Conservation (phyloP, 139 green algal species). For the Chlorella vulgaris region DNA sequence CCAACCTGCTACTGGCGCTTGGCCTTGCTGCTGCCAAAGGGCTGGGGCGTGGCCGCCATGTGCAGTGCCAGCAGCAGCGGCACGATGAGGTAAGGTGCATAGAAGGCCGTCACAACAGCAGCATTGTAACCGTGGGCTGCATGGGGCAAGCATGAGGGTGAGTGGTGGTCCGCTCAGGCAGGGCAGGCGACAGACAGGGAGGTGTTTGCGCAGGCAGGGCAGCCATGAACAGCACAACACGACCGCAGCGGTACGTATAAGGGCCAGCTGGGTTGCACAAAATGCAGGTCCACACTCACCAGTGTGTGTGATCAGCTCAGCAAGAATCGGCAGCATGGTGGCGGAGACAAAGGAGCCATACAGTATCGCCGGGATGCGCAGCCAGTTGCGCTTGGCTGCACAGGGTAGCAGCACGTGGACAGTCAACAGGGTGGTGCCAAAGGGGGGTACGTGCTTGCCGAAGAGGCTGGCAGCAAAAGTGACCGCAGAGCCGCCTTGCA, state of each 20-base stretch:
- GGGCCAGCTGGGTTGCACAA: too few species aligned
- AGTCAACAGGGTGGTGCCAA: too few species aligned
- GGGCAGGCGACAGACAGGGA: background rate
- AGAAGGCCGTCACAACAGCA: conserved; percentile 47
- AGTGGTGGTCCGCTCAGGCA: background rate
- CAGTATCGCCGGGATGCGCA: conserved; percentile 72
- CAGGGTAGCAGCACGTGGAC: background rate
- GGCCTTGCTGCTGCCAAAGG: conserved; percentile 43
- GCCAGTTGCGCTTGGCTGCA: conserved; percentile 60
- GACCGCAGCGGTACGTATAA: too few species aligned
- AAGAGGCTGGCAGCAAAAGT: too few species aligned
- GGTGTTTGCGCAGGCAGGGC: background rate
- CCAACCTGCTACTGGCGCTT: conserved; percentile 17
- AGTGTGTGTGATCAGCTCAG: conserved; percentile 44
- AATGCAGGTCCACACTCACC: background rate
- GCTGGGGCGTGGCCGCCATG: conserved; percentile 49
- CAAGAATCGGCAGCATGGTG: conserved; percentile 77
- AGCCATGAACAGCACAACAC: too few species aligned
- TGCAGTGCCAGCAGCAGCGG: conserved; percentile 55
- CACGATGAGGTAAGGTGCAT: conserved; percentile 62
- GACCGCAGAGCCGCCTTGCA: too few species aligned
- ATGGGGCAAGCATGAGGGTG: background rate
- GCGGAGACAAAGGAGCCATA: conserved; percentile 69
- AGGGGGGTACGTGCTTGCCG: too few species aligned
- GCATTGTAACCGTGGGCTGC: conserved; percentile 27